Evolutionary conservation across 2,329 filamentous ascomycete genomes (phyloP).

Genomic region (Trichoderma aggressivum): DNA sequence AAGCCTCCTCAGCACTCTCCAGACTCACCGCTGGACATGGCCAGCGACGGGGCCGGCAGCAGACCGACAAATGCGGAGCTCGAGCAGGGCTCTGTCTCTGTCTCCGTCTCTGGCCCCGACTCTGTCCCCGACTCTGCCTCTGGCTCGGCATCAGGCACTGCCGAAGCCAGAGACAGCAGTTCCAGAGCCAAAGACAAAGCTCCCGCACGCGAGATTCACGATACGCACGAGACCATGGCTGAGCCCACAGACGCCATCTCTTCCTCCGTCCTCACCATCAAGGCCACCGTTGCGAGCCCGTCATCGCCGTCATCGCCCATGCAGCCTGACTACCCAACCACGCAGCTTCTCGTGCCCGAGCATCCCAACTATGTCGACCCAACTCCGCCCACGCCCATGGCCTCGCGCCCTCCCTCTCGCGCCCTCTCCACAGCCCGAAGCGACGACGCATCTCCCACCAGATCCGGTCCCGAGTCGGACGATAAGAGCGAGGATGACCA

Average conservation of each 20-base stretch:
- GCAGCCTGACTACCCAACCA: conserved; percentile 25
- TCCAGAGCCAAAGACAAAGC: background rate
- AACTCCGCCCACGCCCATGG: conserved; percentile 54
- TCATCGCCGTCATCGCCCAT: conserved; percentile 35
- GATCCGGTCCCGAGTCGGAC: conserved; percentile 53
- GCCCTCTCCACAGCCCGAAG: conserved; percentile 52
- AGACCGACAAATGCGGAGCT: conserved; percentile 10
- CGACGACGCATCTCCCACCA: conserved; percentile 47
- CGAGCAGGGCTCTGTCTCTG: background rate
- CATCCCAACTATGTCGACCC: conserved; percentile 53
- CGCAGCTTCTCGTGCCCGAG: conserved; percentile 47
- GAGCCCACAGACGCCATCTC: conserved; percentile 31
- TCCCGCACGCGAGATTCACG: background rate
- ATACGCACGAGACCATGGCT: background rate
- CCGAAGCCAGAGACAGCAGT: background rate
- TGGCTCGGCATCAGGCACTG: background rate
- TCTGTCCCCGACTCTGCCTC: too few relatives aligned
- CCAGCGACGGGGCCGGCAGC: conserved; percentile 11
- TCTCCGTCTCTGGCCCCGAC: background rate
- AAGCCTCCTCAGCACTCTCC: background rate
- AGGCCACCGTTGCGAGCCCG: conserved; percentile 36
- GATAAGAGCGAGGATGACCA: conserved; percentile 63
- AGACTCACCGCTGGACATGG: background rate
- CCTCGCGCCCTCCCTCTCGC: conserved; percentile 57
- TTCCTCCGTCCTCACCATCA: conserved; percentile 49